Conservation (phyloP, 2,329 filamentous ascomycete species). For the Trichoderma koningii region DNA sequence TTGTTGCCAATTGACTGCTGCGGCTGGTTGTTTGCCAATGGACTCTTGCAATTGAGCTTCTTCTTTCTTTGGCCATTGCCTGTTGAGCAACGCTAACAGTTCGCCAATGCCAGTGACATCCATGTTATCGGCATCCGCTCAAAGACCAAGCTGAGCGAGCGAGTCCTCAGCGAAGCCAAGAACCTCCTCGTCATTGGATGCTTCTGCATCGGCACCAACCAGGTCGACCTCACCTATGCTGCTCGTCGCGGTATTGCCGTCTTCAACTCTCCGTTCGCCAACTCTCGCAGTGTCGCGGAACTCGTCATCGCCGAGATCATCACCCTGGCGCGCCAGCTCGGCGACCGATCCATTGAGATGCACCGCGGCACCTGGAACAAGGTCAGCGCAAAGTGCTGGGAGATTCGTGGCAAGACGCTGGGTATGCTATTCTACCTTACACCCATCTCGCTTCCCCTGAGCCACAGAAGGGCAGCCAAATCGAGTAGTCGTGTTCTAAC, state of each 20-base stretch:
- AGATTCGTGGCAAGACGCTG: slow-evolving; percentile 95
- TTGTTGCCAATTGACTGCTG: no score
- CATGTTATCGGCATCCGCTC: slow-evolving; percentile 98
- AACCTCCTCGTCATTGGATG: slow-evolving; percentile 95
- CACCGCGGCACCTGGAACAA: slow-evolving; percentile 97
- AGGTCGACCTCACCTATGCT: slow-evolving; percentile 83
- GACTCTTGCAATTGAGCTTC: no score
- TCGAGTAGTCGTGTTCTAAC: neutral
- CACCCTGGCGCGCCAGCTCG: slow-evolving; percentile 82
- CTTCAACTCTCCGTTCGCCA: slow-evolving; percentile 98
- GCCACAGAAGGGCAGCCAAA: neutral
- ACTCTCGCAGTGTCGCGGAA: slow-evolving; percentile 95
- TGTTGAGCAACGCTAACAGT: neutral
- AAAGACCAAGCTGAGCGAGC: slow-evolving; percentile 90
- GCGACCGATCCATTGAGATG: slow-evolving; percentile 91
- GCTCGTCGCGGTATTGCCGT: slow-evolving; percentile 88
- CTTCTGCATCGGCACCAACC: slow-evolving; percentile 98
- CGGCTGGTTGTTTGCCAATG: no score
- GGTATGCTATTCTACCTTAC: slow-evolving; percentile 49
- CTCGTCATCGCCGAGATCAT: slow-evolving; percentile 95
- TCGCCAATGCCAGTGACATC: slow-evolving; percentile 65
- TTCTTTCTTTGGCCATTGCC: neutral
- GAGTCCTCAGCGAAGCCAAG: slow-evolving; percentile 83
- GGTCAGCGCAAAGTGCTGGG: slow-evolving; percentile 95
- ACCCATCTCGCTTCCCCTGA: neutral